Percentiles rank a stretch among this genome's conserved stretches.
phyloP scores from a whole-genome alignment of 352 stramenopile species.

The Plasmopara halstedii region DNA sequence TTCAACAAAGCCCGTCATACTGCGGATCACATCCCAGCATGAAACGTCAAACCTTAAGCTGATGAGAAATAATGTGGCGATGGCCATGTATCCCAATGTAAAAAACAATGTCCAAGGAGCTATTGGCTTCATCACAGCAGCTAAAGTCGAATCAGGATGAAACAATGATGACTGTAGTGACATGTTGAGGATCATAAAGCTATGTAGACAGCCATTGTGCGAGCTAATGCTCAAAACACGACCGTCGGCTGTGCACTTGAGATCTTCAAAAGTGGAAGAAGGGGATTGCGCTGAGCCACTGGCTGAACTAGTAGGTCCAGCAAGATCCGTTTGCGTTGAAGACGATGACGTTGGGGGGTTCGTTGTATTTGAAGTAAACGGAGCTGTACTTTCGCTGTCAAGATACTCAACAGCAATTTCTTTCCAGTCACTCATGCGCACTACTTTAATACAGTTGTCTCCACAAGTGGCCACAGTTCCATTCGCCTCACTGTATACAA shows the following conservation, averaged over 20 bases:
- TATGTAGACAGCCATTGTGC: constrained; percentile 80
- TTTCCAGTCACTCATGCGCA: constrained; percentile 89
- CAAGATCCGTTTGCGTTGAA: constrained; percentile 19
- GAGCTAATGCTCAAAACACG: constrained; percentile 87
- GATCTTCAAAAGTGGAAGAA: constrained; percentile 52
- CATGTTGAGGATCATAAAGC: constrained; percentile 80
- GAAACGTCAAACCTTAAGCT: constrained; percentile 46
- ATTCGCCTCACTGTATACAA: constrained; percentile 78
- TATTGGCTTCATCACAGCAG: constrained; percentile 53
- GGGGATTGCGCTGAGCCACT: constrained; percentile 20
- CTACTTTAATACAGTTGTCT: constrained; percentile 85
- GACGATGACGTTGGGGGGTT: constrained; percentile 15
- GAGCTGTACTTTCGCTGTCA: constrained; percentile 33
- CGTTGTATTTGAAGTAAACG: constrained; percentile 1
- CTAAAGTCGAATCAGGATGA: constrained; percentile 47
- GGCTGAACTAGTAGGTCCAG: constrained; percentile 9
- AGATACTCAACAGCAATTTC: constrained; percentile 76
- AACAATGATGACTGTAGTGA: constrained; percentile 53
- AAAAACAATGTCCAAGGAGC: constrained; percentile 53
- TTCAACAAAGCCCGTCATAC: constrained; percentile 60
- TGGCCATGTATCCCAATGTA: constrained; percentile 46
- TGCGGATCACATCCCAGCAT: constrained; percentile 43
- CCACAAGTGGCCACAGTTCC: constrained; percentile 81
- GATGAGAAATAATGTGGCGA: constrained; percentile 33
- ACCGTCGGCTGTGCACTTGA: constrained; percentile 85